Evolutionary conservation across 1,284 basidiomycete species (phyloP).

Genomic region (Retiboletus flavoniger): DNA sequence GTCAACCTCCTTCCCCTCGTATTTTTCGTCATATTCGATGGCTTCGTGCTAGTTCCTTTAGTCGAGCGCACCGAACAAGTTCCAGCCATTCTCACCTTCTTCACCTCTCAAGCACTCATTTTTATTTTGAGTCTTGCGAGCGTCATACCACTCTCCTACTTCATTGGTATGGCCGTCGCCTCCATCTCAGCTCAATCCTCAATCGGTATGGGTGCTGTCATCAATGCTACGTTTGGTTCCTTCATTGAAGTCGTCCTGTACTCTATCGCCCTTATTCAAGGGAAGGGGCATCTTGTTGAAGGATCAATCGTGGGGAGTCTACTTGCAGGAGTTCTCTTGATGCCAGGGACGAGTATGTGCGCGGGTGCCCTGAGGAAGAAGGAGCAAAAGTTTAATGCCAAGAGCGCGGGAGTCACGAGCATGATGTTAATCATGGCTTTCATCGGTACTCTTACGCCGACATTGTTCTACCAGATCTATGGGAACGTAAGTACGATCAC

Average conservation of each 20-base stretch:
- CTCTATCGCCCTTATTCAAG: conserved; percentile 81
- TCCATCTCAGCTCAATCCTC: conserved; percentile 97
- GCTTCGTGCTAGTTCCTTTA: conserved; percentile 76
- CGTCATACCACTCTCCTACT: conserved; percentile 97
- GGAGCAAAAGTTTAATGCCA: conserved; percentile 98
- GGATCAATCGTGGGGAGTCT: conserved; percentile 95
- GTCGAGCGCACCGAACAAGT: conserved; percentile 64
- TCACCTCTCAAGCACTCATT: conserved; percentile 79
- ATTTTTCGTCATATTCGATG: conserved; percentile 95
- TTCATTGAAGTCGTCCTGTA: conserved; percentile 98
- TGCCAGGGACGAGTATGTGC: conserved; percentile 98
- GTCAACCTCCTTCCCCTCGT: conserved; percentile 94
- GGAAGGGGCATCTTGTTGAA: conserved; percentile 93
- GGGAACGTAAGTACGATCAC: conserved; percentile 74
- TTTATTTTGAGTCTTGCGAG: conserved; percentile 86
- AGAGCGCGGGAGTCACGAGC: conserved; percentile 96
- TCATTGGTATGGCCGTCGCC: conserved; percentile 99
- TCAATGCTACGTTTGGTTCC: conserved; percentile 98
- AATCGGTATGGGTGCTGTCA: conserved; percentile 99
- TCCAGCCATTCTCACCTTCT: conserved; percentile 62
- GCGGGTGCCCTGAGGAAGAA: conserved; percentile 90
- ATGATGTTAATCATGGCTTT: conserved; percentile 99
- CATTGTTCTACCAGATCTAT: conserved; percentile 98
- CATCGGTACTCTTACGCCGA: conserved; percentile 94
- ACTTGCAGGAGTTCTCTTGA: conserved; percentile 92